Conservation (phyloP, 257 asterid genomes). For the Salvia rosmarinus region DNA sequence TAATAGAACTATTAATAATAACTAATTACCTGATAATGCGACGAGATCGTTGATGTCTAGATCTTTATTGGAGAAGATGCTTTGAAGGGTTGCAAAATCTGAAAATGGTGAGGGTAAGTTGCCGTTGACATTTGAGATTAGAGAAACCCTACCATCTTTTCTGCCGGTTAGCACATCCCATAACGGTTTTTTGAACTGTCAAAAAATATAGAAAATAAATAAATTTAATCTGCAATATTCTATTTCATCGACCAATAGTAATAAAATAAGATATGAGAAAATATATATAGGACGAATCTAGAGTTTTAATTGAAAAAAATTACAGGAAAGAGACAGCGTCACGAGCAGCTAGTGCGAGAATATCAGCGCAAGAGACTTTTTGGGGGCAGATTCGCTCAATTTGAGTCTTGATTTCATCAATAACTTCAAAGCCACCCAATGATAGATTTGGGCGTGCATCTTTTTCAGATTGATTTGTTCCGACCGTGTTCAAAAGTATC, state of each 20-base stretch:
- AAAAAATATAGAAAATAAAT: background rate
- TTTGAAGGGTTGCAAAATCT: slow-evolving; percentile 43
- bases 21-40: slow-evolving; percentile 54
- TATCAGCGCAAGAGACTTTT: slow-evolving; percentile 59
- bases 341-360: slow-evolving; percentile 57
- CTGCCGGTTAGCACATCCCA: slow-evolving; percentile 60
- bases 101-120: slow-evolving; percentile 53
- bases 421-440: slow-evolving; percentile 47
- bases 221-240: too few species aligned
- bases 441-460: slow-evolving; percentile 51
- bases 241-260: too few species aligned
- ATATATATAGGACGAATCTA: background rate
- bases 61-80: slow-evolving; percentile 36
- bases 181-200: slow-evolving; percentile 37
- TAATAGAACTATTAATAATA: too few species aligned
- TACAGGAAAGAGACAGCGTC: slow-evolving; percentile 56
- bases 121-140: slow-evolving; percentile 39
- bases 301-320: background rate
- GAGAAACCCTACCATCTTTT: slow-evolving; percentile 51
- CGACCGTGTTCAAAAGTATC: slow-evolving; percentile 45
- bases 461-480: slow-evolving; percentile 49
- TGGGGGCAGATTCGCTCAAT: slow-evolving; percentile 46
- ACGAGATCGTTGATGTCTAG: slow-evolving; percentile 47
- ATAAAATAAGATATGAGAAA: background rate
- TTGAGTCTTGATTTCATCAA: slow-evolving; percentile 48